phyloP scores from a whole-genome alignment of 2,329 filamentous ascomycete species.

The Cytospora piceicola region DNA sequence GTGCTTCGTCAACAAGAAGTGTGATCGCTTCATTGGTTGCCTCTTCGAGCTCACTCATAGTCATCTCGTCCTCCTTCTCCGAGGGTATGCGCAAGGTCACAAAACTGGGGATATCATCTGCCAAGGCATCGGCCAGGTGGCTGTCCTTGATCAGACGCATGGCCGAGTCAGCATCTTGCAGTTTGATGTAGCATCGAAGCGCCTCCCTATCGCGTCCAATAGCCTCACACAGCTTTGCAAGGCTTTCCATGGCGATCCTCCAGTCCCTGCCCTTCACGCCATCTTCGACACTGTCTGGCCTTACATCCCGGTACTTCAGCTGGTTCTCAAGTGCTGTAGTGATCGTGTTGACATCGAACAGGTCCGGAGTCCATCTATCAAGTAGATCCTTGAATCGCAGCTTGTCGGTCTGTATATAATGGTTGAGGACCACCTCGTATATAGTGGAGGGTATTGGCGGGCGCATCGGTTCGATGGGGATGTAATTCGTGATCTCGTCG shows the following conservation, averaged over 20 bases:
- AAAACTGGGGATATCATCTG: slow-evolving; percentile 87
- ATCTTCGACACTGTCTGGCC: slow-evolving; percentile 75
- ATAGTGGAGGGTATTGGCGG: slow-evolving; percentile 80
- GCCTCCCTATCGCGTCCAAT: slow-evolving; percentile 83
- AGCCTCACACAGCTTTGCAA: slow-evolving; percentile 84
- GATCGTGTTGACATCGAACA: slow-evolving; percentile 80
- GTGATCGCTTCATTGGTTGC: slow-evolving; percentile 82
- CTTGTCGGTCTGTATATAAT: slow-evolving; percentile 83
- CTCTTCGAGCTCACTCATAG: slow-evolving; percentile 73
- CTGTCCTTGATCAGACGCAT: slow-evolving; percentile 85
- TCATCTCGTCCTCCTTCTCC: slow-evolving; percentile 67
- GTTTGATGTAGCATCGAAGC: slow-evolving; percentile 82
- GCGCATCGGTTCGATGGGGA: slow-evolving; percentile 76
- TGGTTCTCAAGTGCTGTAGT: slow-evolving; percentile 81
- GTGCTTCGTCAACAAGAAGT: slow-evolving; percentile 86
- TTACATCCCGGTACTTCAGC: slow-evolving; percentile 74
- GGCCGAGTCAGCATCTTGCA: slow-evolving; percentile 89
- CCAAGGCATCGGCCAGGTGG: slow-evolving; percentile 86
- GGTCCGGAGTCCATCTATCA: slow-evolving; percentile 79
- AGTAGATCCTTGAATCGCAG: slow-evolving; percentile 76
- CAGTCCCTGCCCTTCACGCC: slow-evolving; percentile 78
- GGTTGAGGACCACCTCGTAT: slow-evolving; percentile 86
- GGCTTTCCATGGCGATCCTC: slow-evolving; percentile 83
- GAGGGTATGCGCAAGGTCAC: slow-evolving; percentile 83
- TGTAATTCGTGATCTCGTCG: slow-evolving; percentile 84